These are phyloP conservation scores for Astrocystis sublimbata DNA, from an alignment of 495 filamentous ascomycete genomes.

Conservation along the genomic window DNA sequence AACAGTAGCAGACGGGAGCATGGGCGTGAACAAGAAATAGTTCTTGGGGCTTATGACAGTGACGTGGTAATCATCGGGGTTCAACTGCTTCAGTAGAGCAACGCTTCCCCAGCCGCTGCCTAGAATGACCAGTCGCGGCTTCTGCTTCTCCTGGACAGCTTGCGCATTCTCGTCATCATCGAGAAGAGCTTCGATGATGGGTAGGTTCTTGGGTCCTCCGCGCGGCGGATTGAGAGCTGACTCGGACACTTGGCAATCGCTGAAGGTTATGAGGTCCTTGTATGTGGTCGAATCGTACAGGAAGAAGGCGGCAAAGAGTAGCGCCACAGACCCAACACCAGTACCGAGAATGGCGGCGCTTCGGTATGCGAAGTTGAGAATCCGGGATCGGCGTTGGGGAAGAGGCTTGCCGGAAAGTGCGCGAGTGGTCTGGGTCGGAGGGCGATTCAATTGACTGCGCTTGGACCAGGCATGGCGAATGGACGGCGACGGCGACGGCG, in stretches of 20 bases:
- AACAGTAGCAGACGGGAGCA: conserved; percentile 95
- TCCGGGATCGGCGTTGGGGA: conserved; percentile 42
- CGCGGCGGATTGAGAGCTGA: conserved; percentile 76
- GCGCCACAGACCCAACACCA: conserved; percentile 45
- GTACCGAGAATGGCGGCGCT: conserved; percentile 52
- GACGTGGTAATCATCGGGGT: conserved; percentile 89
- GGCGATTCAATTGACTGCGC: conserved; percentile 18
- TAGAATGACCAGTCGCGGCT: conserved; percentile 87
- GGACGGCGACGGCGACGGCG: conserved; percentile 11
- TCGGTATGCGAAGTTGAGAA: conserved; percentile 54
- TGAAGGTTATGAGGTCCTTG: conserved; percentile 57
- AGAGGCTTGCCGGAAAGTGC: conserved; percentile 51
- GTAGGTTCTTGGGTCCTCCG: conserved; percentile 95
- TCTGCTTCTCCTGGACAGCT: conserved; percentile 70
- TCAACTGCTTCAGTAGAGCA: conserved; percentile 84
- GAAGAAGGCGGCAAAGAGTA: conserved; percentile 77
- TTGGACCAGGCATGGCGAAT: conserved; percentile 8
- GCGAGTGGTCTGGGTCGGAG: conserved; percentile 26
- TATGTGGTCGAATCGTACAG: conserved; percentile 94
- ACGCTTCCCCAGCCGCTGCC: conserved; percentile 97
- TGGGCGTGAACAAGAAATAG: conserved; percentile 97
- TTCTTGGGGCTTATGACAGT: conserved; percentile 92
- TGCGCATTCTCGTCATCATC: conserved; percentile 80
- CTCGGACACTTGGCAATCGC: conserved; percentile 80
- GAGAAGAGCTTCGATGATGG: conserved; percentile 81